phyloP scores from a whole-genome alignment of 2,329 filamentous ascomycete genomes.

The Claviceps humidiphila region DNA sequence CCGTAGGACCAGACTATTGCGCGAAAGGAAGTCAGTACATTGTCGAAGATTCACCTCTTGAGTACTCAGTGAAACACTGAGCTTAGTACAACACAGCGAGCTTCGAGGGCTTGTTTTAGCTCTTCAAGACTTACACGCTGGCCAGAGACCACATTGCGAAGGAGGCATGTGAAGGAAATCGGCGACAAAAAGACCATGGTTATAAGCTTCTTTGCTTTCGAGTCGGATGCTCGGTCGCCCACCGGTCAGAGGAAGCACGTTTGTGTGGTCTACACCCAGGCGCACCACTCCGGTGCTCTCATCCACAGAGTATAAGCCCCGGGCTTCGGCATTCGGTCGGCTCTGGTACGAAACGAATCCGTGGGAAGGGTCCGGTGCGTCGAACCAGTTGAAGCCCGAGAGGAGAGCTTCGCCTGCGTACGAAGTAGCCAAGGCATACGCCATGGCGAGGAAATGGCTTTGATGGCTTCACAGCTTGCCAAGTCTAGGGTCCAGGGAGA shows the following conservation, averaged over 20 bases:
- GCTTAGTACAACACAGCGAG: too few species aligned
- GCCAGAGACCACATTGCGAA: conserved; percentile 59
- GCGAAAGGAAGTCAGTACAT: too few species aligned
- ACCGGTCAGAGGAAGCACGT: conserved; percentile 21
- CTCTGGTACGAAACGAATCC: conserved; percentile 52
- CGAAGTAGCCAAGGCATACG: conserved; percentile 29
- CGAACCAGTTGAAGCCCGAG: conserved; percentile 36
- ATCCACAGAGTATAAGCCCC: conserved; percentile 29
- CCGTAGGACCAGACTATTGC: conserved; percentile 40
- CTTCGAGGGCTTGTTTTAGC: too few species aligned
- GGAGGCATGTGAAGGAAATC: conserved; percentile 64
- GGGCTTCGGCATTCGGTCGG: conserved; percentile 23
- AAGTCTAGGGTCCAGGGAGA: neutral
- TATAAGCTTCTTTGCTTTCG: conserved; percentile 50
- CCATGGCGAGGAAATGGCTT: conserved; percentile 11
- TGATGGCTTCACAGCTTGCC: neutral
- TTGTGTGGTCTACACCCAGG: conserved; percentile 30
- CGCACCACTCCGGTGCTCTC: conserved; percentile 27
- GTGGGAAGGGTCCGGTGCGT: conserved; percentile 45
- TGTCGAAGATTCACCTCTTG: too few species aligned
- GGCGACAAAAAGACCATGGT: conserved; percentile 54
- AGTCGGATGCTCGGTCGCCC: conserved; percentile 52
- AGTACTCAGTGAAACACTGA: too few species aligned
- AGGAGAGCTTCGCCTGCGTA: conserved; percentile 31
- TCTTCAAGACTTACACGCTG: conserved; percentile 37